Evolutionary conservation across 176 grass and related monocot species (phyloP).

Genomic region (Juncus effusus): DNA sequence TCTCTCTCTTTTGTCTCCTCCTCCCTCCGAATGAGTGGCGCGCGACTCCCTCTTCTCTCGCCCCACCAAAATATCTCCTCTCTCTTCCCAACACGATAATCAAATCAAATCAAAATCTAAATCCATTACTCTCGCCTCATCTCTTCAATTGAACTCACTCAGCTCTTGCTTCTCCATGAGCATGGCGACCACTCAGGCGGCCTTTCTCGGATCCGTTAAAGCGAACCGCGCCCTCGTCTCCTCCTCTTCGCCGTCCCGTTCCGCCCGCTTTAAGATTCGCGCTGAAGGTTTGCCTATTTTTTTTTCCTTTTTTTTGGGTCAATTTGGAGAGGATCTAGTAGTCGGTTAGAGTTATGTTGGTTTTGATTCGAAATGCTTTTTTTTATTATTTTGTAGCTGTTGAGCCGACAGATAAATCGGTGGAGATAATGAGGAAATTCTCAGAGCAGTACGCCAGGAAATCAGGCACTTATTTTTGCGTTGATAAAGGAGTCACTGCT

Average conservation of each 20-base stretch:
- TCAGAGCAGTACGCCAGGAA: constrained; percentile 93
- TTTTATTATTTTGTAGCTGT: constrained; percentile 11
- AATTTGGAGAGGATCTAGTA: no score
- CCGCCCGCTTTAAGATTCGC: constrained; percentile 10
- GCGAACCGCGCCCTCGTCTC: neutral
- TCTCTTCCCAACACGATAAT: constrained; percentile 1
- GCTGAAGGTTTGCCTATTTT: constrained; percentile 11
- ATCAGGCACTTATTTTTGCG: constrained; percentile 77
- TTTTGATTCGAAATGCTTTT: neutral
- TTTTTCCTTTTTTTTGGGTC: neutral
- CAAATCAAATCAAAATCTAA: constrained; percentile 1
- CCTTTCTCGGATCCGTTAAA: constrained; percentile 9
- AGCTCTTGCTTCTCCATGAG: constrained; percentile 12
- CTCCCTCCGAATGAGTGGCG: constrained; percentile 17
- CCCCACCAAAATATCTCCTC: constrained; percentile 17
- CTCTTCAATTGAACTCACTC: neutral
- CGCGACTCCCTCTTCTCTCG: constrained; percentile 4
- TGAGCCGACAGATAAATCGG: constrained; percentile 61
- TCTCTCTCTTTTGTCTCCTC: constrained; percentile 13
- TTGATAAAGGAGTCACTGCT: constrained; percentile 84
- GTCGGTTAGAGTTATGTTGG: no score
- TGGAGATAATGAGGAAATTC: constrained; percentile 98
- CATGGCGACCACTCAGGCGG: constrained; percentile 18
- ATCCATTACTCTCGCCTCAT: neutral
- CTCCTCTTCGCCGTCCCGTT: neutral